Evolutionary conservation across 2,329 filamentous ascomycete species (phyloP).

Genomic region (Huntiella savannae): DNA sequence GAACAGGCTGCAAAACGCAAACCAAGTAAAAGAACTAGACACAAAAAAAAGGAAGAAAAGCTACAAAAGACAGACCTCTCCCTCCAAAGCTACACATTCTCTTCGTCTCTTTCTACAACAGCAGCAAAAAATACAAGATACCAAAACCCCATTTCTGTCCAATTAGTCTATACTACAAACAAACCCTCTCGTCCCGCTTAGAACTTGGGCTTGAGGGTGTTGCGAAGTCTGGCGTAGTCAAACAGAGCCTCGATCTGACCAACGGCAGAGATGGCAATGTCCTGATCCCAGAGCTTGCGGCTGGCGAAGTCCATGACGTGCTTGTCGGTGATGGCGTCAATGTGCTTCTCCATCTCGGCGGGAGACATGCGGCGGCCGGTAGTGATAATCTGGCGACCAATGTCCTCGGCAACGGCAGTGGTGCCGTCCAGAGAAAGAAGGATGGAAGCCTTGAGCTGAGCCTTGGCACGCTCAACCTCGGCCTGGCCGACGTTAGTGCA

Average conservation of each 20-base stretch:
- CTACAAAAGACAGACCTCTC: neutral
- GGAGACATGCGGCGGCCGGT: conserved; percentile 82
- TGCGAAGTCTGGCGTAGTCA: conserved; percentile 61
- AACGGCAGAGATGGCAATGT: conserved; percentile 82
- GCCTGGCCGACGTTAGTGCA: conserved; percentile 72
- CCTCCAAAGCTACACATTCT: neutral
- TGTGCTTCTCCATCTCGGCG: conserved; percentile 83
- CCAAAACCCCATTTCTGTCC: neutral
- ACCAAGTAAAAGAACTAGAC: too few relatives aligned
- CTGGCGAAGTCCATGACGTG: conserved; percentile 94
- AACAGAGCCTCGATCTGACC: conserved; percentile 76
- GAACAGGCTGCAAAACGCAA: too few relatives aligned
- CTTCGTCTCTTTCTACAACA: neutral
- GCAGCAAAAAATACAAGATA: neutral
- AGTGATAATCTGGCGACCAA: conserved; percentile 95
- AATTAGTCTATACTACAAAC: neutral
- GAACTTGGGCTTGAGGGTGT: conserved; percentile 73
- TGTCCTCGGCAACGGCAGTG: conserved; percentile 92
- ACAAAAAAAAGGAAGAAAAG: neutral
- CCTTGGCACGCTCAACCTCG: conserved; percentile 96
- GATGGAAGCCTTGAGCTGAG: conserved; percentile 95
- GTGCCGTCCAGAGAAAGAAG: conserved; percentile 94
- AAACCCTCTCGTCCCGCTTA: conserved; percentile 17
- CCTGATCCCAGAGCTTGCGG: conserved; percentile 92
- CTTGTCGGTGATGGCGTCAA: conserved; percentile 79